These are phyloP conservation scores for Phascolomyces articulosus DNA, from an alignment of 371 early-diverging fungal genomes.

Conservation along the genomic window DNA sequence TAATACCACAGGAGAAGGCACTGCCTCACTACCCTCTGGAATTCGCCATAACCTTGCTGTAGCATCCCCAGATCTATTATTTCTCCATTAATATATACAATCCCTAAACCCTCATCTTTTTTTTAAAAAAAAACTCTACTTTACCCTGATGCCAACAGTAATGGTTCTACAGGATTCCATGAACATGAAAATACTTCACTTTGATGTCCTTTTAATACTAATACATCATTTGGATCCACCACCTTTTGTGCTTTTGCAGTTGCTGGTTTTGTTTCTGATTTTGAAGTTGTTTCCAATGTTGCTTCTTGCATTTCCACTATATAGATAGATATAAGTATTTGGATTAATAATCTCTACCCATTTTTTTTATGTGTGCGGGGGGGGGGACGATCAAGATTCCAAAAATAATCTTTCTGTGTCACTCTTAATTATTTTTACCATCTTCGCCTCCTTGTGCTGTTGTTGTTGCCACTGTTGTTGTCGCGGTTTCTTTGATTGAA, in stretches of 20 bases:
- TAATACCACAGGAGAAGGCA: constrained; percentile 56
- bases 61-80: constrained; percentile 77
- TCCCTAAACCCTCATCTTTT: too few relatives aligned
- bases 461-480: background rate
- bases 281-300: constrained; percentile 4
- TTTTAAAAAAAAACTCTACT: background rate
- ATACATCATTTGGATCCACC: constrained; percentile 35
- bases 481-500: constrained; percentile 16
- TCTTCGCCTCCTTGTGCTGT: background rate
- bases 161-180: constrained; percentile 80
- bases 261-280: background rate
- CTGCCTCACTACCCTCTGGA: constrained; percentile 38
- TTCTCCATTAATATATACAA: too few relatives aligned
- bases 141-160: constrained; percentile 85
- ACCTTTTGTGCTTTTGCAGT: constrained; percentile 15
- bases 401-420: background rate
- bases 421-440: too few relatives aligned
- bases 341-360: too few relatives aligned
- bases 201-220: constrained; percentile 68
- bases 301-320: constrained; percentile 17
- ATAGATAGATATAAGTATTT: background rate
- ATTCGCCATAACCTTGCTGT: constrained; percentile 87
- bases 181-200: constrained; percentile 80
- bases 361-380: too few relatives aligned
- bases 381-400: too few relatives aligned